Evolutionary conservation across 139 green algal species (phyloP), one percentile per base, ranked within the genome.

Genomic region (Desmodesmus armatus): DNA sequence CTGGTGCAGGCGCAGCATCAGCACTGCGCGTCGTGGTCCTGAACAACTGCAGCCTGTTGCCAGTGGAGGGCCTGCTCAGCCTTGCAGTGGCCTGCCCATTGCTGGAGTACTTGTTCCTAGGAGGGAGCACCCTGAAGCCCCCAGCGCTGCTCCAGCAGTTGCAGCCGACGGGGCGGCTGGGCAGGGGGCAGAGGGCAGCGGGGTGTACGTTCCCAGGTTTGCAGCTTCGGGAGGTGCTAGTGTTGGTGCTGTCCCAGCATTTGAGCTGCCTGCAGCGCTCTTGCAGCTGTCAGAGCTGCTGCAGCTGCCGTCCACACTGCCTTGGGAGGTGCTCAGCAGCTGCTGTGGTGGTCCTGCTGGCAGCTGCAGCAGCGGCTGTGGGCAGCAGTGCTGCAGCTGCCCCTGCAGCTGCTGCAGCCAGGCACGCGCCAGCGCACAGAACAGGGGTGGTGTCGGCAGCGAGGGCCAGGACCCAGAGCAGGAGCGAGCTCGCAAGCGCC

Each of bases 41-140:
- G n/a, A 83, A 92, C 87, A 95, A 95, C 82, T 93, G 91, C 77
- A 55, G 47, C 23, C 58, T 78, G 0, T 43, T 95, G 63, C 65
- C 70, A 21, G 21, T 62, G 1, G 41, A 53, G 1, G 88, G 51
- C 0, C 70, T 95, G 72, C 19, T 67, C 17, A 79, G 66, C 2
- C n/a, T 95, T 2, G 91, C 87, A 0, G 41, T 23, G 1, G 53
- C 75, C 35, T 94, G 91, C 82, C 93, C 92, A 2, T 17, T 62
- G 4, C 87, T 96, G 78, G 60, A 93, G 55, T 77, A 87, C 21
- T 86, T 96, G 63, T 71, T 93, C 33, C 89, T 96, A 43, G 93
- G 93, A 15, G 93, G 93, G 35, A 88, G 62, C 44, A 82, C 40
- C 17, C 43, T 94, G 27, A 44, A 67, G 58, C 21, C 17, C 67